Conservation (phyloP, 2,329 filamentous ascomycete species). For the Aspergillus tubingensis region DNA sequence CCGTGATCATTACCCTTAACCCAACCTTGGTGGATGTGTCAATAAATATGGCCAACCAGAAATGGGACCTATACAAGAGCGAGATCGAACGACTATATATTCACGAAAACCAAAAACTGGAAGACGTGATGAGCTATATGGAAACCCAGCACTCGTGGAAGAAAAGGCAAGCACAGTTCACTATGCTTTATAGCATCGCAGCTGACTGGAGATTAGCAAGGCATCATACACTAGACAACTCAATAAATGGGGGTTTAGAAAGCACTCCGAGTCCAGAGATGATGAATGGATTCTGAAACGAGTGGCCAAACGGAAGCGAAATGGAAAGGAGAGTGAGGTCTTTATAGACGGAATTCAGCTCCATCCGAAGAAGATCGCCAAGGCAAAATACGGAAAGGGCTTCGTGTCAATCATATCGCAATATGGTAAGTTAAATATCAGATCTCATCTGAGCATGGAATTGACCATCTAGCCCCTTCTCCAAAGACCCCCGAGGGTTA, state of each 20-base stretch:
- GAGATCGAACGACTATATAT: conserved; percentile 23
- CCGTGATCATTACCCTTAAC: too few relatives aligned
- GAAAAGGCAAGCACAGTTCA: conserved; percentile 9
- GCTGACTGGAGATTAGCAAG: not conserved
- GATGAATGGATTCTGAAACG: conserved; percentile 13
- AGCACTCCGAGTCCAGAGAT: conserved; percentile 7
- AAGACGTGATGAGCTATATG: conserved; percentile 18
- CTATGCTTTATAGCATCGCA: not conserved
- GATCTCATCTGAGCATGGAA: not conserved
- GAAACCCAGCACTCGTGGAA: conserved; percentile 14
- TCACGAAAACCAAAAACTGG: conserved; percentile 10
- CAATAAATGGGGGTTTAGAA: conserved; percentile 2
- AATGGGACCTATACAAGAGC: conserved; percentile 17
- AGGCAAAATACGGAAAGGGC: conserved; percentile 4
- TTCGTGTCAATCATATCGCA: conserved; percentile 5
- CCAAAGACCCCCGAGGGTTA: conserved; percentile 21
- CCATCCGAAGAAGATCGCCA: conserved; percentile 8
- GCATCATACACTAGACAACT: conserved; percentile 5
- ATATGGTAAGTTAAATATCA: not conserved
- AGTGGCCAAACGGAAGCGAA: conserved; percentile 18
- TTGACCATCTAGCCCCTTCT: not conserved
- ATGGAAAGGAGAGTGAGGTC: conserved; percentile 22
- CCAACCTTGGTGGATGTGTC: not conserved
- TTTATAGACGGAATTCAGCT: conserved; percentile 14
- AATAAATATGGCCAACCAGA: conserved; percentile 9